Evolutionary conservation across 805 yeast genomes (phyloP).

Genomic region (Saccharomycopsis oosterbeekiorum): DNA sequence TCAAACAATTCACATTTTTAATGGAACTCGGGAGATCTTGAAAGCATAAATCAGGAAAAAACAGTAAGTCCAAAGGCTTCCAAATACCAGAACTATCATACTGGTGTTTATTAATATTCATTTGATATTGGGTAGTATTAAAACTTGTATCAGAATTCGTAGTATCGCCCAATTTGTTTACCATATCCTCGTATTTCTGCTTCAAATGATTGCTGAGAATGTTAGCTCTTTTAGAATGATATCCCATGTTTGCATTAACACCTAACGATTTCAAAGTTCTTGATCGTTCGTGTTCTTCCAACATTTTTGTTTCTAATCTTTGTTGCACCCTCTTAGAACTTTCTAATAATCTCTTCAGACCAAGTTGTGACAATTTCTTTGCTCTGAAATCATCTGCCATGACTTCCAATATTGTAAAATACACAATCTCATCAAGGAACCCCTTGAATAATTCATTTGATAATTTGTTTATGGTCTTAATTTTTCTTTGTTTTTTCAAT

Average conservation of each 20-base stretch:
- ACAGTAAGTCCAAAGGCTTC: conserved; percentile 35
- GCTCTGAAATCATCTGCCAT: conserved; percentile 36
- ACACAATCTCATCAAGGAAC: conserved; percentile 14
- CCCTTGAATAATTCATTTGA: conserved; percentile 10
- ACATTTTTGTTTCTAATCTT: conserved; percentile 29
- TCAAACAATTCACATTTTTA: background rate
- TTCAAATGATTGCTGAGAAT: conserved; percentile 18
- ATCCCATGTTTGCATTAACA: conserved; percentile 21
- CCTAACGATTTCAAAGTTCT: conserved; percentile 29
- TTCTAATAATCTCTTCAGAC: conserved; percentile 27
- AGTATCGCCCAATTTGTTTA: background rate
- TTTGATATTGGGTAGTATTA: background rate
- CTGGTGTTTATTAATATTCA: conserved; percentile 1
- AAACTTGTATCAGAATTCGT: background rate
- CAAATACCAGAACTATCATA: conserved; percentile 27
- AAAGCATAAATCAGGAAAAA: background rate
- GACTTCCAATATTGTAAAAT: conserved; percentile 29
- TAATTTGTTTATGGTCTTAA: conserved; percentile 22
- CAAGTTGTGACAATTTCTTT: conserved; percentile 24
- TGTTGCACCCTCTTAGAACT: conserved; percentile 23
- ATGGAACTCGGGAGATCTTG: background rate
- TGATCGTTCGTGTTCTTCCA: conserved; percentile 29
- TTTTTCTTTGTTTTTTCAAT: conserved; percentile 8
- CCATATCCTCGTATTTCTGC: background rate
- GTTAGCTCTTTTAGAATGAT: conserved; percentile 21